These are phyloP conservation scores for Diplodia intermedia DNA, from an alignment of 2,329 filamentous ascomycete genomes.

Conservation along the genomic window DNA sequence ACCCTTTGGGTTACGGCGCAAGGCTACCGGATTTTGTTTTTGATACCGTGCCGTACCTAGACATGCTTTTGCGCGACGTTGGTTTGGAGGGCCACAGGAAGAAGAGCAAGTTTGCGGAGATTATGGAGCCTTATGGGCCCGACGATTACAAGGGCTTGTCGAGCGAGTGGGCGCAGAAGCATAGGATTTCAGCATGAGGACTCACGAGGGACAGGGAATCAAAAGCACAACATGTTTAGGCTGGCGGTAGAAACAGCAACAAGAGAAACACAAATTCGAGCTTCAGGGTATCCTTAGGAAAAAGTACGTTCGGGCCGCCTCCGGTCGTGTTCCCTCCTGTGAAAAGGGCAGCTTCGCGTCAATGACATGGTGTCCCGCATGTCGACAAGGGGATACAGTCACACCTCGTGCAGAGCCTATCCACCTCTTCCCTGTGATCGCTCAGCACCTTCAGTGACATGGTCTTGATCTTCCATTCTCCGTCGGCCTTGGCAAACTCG, in stretches of 20 bases:
- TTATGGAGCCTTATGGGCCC: constrained; percentile 64
- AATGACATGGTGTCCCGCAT: constrained; percentile 14
- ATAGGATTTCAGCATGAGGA: neutral
- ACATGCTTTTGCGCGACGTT: constrained; percentile 70
- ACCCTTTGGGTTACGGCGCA: constrained; percentile 69
- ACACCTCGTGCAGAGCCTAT: constrained; percentile 4
- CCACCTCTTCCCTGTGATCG: constrained; percentile 14
- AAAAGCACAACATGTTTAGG: neutral
- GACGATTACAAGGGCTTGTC: constrained; percentile 64
- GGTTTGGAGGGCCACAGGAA: constrained; percentile 66
- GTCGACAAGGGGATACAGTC: constrained; percentile 6
- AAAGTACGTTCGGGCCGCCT: neutral
- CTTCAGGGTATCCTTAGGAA: constrained; percentile 19
- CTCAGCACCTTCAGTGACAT: constrained; percentile 22
- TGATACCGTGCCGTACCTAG: constrained; percentile 76
- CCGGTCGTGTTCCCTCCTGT: neutral
- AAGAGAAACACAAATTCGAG: neutral
- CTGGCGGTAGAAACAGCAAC: neutral
- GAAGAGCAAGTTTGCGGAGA: constrained; percentile 57
- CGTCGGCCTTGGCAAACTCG: constrained; percentile 3
- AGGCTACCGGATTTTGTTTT: constrained; percentile 73
- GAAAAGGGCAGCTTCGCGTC: neutral
- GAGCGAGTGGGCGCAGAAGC: constrained; percentile 56
- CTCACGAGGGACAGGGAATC: neutral
- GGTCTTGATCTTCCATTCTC: constrained; percentile 16